Base-by-base conservation (phyloP, 2,329 filamentous ascomycete genomes). In the Penicillium freii region DNA sequence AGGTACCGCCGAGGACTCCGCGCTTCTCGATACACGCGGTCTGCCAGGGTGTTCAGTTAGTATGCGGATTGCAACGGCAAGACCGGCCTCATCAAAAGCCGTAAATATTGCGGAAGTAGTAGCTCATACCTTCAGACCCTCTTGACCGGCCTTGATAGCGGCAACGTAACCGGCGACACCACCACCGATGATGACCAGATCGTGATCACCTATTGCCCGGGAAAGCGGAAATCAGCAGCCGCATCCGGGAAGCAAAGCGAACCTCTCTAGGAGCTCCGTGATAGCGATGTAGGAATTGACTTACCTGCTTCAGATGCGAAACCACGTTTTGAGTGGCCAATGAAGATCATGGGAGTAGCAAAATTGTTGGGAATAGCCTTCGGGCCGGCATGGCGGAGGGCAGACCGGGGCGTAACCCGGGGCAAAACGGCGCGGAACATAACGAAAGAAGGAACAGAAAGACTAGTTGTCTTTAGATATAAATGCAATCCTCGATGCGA, bases 1-100 rank as follows among this genome's bases (percentile, higher is more conserved):
- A 99, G 72, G 94, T 99, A 75, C 94, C 94, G 72, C 94, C 94
- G 70, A 99, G 87, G 60, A 86, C 84, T 68, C 94, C 94, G 75
- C 94, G 91, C 85, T 99, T 99, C 82, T 99, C 94, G 81, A 99
- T 95, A 80, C 94, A 99, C 61, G 92, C 85, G 64, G 96, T 93
- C 92, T 96, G 58, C 49, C 45, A 51, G 33, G 29, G 33, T 59
- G 46, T 54, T 34, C 48, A 48, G 52, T 66, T 54, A 66, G 62
- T 50, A 51, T 23, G 47, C 36, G 19, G 48, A 54, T 46, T 36
- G 23, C 6, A 11, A n/a, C 23, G 42, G n/a, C 29, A 31, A 29
- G 27, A 33, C 17, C 21, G 29, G 42, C 23, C 4, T 23, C 36
- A 43, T 31, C 6, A 19, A 31, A 27, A 19, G 8, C 9, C n/a